Base-by-base conservation (phyloP, 2,329 filamentous ascomycete species). In the Chalaropsis thielavioides region DNA sequence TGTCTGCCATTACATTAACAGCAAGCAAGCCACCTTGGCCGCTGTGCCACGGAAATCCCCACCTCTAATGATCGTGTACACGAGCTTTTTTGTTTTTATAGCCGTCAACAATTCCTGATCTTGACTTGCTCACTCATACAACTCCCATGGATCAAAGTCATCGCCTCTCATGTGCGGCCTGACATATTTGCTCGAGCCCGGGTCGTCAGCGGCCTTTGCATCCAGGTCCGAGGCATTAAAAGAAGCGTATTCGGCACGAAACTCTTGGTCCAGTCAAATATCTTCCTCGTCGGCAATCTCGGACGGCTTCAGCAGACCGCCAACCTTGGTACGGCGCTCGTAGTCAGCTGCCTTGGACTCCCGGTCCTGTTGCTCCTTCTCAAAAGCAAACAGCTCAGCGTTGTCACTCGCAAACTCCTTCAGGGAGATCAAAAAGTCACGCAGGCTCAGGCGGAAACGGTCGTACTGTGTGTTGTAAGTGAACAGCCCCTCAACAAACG, bases 391-490 rank as follows among this genome's bases (percentile, higher is more conserved):
- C 10, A 99, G 81, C 73, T 99, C 94, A 0, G 92, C 85, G 71
- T 97, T 96, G 76, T 99, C 94, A 63, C 90, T 94, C 0, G 90
- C 86, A 68, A 97, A 99, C 76, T 99, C 95, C 77, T 96, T 96
- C 70, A 99, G 80, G 24, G 92, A 95, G 71, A 99, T 95, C 70
- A 99, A 79, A 83, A 99, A 99, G 76, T 99, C 94, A 69, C 94
- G 90, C 63, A 99, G 80, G 72, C 95, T 91, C 64, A 96, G 84
- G 74, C 96, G 95, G 86, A 99, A 99, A 74, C 91, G 91, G 73
- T 90, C 89, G 69, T 95, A 86, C 72, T 95, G 89, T 65, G 88
- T 89, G 74, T 96, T 97, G 70, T 89, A 83, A 6, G 86, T 83
- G 75, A 99, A 96, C 11, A 99, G 78, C 11, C 90, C 90, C 71